Conservation (phyloP, 768 basidiomycete species). For the Phylloporus rhodoxanthus region DNA sequence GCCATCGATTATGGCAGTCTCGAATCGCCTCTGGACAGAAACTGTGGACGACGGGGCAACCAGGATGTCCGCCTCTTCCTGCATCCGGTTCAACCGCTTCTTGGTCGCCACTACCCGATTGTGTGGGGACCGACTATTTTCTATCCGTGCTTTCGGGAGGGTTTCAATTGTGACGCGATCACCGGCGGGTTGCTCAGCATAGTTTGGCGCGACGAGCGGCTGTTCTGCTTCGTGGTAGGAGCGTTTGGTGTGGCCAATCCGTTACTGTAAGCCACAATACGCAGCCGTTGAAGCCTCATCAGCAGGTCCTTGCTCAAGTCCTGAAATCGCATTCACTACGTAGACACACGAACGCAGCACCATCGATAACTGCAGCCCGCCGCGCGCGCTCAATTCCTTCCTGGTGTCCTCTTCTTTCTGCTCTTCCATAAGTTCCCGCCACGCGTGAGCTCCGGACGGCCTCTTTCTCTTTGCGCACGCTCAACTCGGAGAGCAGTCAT, state of each 20-base stretch:
- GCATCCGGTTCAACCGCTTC: constrained; percentile 64
- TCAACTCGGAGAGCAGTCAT: constrained; percentile 79
- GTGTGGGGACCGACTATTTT: constrained; percentile 52
- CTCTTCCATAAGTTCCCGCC: constrained; percentile 67
- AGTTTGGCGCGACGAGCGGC: constrained; percentile 80
- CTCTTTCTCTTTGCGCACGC: constrained; percentile 82
- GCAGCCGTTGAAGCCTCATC: constrained; percentile 79
- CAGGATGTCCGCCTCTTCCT: too few species aligned
- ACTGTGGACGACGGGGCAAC: too few species aligned
- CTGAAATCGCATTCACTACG: constrained; percentile 31
- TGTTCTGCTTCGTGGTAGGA: constrained; percentile 91
- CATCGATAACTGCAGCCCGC: constrained; percentile 65
- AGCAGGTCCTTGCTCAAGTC: constrained; percentile 80
- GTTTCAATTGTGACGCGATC: constrained; percentile 68
- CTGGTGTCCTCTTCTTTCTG: constrained; percentile 54
- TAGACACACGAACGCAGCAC: constrained; percentile 41
- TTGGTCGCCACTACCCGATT: constrained; percentile 68
- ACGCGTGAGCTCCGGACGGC: constrained; percentile 61
- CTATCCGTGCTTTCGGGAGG: constrained; percentile 51
- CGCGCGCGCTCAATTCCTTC: constrained; percentile 70
- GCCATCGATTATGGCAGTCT: too few species aligned
- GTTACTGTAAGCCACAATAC: constrained; percentile 79
- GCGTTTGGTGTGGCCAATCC: constrained; percentile 92
- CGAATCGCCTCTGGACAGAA: too few species aligned
- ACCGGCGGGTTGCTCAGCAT: constrained; percentile 72